Evolutionary conservation across 1,284 basidiomycete genomes (phyloP), one percentile per base, ranked within the genome.

Genomic region (Tranzscheliella williamsii): DNA sequence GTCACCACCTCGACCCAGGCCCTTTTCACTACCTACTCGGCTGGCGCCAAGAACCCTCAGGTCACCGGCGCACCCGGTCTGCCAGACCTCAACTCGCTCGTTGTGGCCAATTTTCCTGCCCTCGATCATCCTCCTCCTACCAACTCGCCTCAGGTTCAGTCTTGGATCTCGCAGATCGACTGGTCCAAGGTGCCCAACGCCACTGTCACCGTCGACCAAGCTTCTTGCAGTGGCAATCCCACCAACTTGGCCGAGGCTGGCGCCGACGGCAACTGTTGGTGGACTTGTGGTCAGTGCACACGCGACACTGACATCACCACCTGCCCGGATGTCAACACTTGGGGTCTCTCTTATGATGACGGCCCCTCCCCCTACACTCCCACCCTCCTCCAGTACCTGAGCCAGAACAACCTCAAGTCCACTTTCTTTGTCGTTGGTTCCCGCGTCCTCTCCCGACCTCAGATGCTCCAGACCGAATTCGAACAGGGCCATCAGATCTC

Each of bases 361-460:
- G 90, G 89, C 21, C 93, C 92, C 38, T 85, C 84, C 39, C 84
- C 83, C 17, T 90, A 88, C 79, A 93, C 90, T 2, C 84, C 89
- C n/a, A 81, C 71, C 41, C 51, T 78, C 13, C 83, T 93, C 31
- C 79, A 85, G 43, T 91, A 83, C 74, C 81, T 96, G 42, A 76
- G 82, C 38, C 76, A 84, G 63, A 82, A 88, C 74, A 79, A 86
- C 45, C 73, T 94, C 65, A 82, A 80, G 18, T 85, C 91, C 5
- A 95, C 92, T 3, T 95, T 96, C 83, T 96, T 94, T 80, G 85
- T 91, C 37, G 87, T 95, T 17, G 91, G 91, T 43, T 93, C 90
- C 24, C 89, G 92, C 64, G 87, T 88, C 60, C 84, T 94, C 58
- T 87, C 90, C 53, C 83, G 85, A 48, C 88, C 91, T 5, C 75